Evolutionary conservation across 2,329 filamentous ascomycete species (phyloP), one percentile per base, ranked within the genome.

Genomic region (Penicillium sumatraense): DNA sequence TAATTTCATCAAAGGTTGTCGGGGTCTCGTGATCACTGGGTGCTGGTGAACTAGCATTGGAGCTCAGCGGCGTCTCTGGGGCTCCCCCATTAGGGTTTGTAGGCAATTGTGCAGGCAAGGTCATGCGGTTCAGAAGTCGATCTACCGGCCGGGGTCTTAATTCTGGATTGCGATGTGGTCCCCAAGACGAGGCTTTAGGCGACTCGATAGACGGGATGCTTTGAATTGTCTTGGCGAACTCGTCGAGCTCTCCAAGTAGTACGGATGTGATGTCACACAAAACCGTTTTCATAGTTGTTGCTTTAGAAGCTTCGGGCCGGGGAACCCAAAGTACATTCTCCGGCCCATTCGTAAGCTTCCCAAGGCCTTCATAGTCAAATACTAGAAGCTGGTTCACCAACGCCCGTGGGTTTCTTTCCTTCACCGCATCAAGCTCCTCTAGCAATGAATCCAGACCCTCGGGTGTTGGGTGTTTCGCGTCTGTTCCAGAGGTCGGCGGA

Each of bases 211-310:
- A 87, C 3, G 88, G 87, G 76, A 89, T 83, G 23, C 78, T 87
- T 71, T 92, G 89, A 53, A 90, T 84, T 0, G 85, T 89, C 65
- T 85, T 90, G 54, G 89, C 89, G 55, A 91, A 80, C 1, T 84
- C 86, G 26, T 87, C 89, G 82, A 93, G 86, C 73, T 91, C 89
- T 18, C 88, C 88, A 20, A 93, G 78, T 44, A 93, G 73, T 49
- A 90, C 69, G 11, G 89, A 88, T 3, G 89, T 90, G 52, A 93
- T 83, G 70, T 91, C 88, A 68, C 89, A 91, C 84, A 93, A 87
- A 66, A 90, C 82, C 0, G 89, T 90, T 75, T 90, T 91, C 72
- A 93, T 87, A 1, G 91, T 95, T 2, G 91, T 95, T 46, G 86
- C 83, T 67, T 87, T 90, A 42, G 87, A 89, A 24, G 86, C 79